These are phyloP conservation scores for Ustilago trichophora DNA, from an alignment of 1,284 basidiomycete species.

Conservation along the genomic window DNA sequence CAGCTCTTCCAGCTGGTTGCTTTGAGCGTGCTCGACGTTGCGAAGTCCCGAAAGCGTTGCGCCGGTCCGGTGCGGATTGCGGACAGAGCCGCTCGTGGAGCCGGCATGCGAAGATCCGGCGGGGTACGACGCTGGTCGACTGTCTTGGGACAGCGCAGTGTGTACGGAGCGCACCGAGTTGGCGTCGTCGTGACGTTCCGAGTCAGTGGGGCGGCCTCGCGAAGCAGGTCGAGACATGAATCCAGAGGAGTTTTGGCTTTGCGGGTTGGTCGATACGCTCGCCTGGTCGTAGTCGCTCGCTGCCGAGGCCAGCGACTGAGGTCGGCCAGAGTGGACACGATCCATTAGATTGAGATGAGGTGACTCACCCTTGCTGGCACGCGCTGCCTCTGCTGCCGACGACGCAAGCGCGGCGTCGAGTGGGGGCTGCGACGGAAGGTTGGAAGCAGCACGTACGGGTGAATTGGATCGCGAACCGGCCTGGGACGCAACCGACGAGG, in stretches of 20 bases:
- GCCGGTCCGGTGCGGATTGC: slow-evolving; percentile 25
- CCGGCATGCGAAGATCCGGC: slow-evolving; percentile 48
- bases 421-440: slow-evolving; percentile 6
- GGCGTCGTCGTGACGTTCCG: slow-evolving; percentile 33
- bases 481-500: slow-evolving; percentile 60
- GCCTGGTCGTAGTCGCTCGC: slow-evolving; percentile 35
- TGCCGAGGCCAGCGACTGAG: slow-evolving; percentile 31
- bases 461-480: slow-evolving; percentile 61
- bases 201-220: slow-evolving; percentile 17
- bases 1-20: slow-evolving; percentile 69
- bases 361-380: slow-evolving; percentile 12
- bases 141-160: slow-evolving; percentile 56
- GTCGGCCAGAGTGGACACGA: slow-evolving; percentile 27
- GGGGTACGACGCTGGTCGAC: slow-evolving; percentile 45
- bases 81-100: slow-evolving; percentile 22
- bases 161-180: slow-evolving; percentile 40
- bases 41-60: slow-evolving; percentile 48
- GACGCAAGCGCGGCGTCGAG: slow-evolving; percentile 11
- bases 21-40: slow-evolving; percentile 60
- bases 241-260: slow-evolving; percentile 42
- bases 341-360: slow-evolving; percentile 43
- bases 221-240: slow-evolving; percentile 31
- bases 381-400: slow-evolving; percentile 25
- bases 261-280: slow-evolving; percentile 40
- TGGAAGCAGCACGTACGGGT: slow-evolving; percentile 29